Percentiles rank a stretch among this genome's conserved stretches.
Evolutionary conservation across 805 yeast species (phyloP).

Genomic region (Metschnikowia baotianmanensis): DNA sequence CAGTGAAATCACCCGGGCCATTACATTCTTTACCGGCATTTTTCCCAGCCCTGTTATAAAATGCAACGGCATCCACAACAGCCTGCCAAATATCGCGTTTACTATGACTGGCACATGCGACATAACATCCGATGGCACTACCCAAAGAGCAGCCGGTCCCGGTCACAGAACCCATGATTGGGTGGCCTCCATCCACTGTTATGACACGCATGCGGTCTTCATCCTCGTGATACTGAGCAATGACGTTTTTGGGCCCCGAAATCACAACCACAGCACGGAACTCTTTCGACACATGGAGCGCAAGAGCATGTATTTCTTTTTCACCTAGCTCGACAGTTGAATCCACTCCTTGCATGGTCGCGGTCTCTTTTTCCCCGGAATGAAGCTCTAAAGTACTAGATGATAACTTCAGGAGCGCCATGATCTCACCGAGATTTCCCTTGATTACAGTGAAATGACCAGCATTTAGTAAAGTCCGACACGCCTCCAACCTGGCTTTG

Average conservation of each 20-base stretch:
- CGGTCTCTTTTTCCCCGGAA: not conserved
- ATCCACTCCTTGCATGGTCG: constrained; percentile 79
- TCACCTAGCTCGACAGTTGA: constrained; percentile 22
- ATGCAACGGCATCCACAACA: constrained; percentile 50
- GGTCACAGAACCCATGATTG: constrained; percentile 64
- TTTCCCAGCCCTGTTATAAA: constrained; percentile 63
- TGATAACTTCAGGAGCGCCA: constrained; percentile 49
- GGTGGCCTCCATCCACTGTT: constrained; percentile 54
- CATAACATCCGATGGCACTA: constrained; percentile 58
- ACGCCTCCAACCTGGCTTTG: constrained; percentile 47
- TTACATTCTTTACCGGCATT: constrained; percentile 40
- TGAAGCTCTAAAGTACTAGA: constrained; percentile 14
- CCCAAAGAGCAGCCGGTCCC: constrained; percentile 87
- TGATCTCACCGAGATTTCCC: constrained; percentile 84
- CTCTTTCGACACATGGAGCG: constrained; percentile 45
- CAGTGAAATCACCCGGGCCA: constrained; percentile 58
- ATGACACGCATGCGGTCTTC: constrained; percentile 10
- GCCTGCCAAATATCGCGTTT: constrained; percentile 39
- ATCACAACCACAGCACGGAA: constrained; percentile 63
- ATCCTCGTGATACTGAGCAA: constrained; percentile 15
- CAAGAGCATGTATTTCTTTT: constrained; percentile 37
- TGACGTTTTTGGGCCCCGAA: constrained; percentile 51
- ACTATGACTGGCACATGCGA: constrained; percentile 32
- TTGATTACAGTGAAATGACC: constrained; percentile 69
- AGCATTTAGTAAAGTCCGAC: constrained; percentile 47